Conservation (phyloP, 164 flowering plant species). For the Sedum album region DNA sequence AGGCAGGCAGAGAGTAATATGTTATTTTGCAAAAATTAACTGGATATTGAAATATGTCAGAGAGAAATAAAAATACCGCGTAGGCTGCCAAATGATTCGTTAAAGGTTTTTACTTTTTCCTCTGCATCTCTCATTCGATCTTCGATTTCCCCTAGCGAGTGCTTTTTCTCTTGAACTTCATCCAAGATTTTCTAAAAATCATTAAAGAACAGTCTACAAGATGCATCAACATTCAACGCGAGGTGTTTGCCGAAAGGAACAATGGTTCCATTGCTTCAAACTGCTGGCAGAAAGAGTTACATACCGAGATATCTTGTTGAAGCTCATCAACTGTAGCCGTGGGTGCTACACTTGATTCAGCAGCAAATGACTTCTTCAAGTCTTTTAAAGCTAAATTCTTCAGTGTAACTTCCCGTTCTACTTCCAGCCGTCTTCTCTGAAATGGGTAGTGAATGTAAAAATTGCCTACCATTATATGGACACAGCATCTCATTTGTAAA, state of each 20-base stretch:
- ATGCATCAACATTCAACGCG: neutral
- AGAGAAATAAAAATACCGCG: constrained; percentile 40
- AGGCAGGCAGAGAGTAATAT: constrained; percentile 8
- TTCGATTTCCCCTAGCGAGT: constrained; percentile 28
- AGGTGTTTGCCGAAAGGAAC: neutral
- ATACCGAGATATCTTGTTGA: constrained; percentile 55
- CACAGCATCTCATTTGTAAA: neutral
- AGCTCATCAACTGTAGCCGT: constrained; percentile 62
- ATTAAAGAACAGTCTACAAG: constrained; percentile 8
- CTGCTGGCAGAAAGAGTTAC: constrained; percentile 19
- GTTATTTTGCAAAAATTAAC: neutral
- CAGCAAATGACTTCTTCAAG: constrained; percentile 38
- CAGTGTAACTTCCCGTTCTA: constrained; percentile 36
- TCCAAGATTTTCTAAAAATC: constrained; percentile 40
- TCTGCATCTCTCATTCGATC: constrained; percentile 40
- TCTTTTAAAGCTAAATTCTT: constrained; percentile 47
- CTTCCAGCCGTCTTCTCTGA: constrained; percentile 44
- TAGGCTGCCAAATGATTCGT: constrained; percentile 42
- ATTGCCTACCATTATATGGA: neutral
- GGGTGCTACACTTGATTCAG: constrained; percentile 31
- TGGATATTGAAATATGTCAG: neutral
- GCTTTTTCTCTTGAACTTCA: constrained; percentile 44
- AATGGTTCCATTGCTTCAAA: neutral
- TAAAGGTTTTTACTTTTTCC: constrained; percentile 38
- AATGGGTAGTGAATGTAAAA: constrained; percentile 6